phyloP scores from a whole-genome alignment of 2,329 filamentous ascomycete genomes.

The Fusarium fujikuroi region DNA sequence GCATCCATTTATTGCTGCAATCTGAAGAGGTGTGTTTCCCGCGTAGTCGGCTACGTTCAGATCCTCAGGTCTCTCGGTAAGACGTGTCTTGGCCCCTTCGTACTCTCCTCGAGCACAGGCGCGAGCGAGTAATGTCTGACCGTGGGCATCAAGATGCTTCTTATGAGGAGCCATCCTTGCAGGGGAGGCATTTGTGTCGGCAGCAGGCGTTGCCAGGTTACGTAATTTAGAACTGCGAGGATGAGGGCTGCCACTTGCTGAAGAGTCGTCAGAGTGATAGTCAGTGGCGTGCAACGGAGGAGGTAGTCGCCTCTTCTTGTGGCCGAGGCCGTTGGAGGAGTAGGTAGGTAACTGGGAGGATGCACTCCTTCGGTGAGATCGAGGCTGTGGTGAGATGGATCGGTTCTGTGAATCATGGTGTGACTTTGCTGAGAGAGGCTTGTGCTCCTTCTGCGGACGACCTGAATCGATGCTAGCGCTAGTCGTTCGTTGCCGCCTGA shows the following conservation, averaged over 20 bases:
- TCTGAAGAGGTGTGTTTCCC: slow-evolving; percentile 95
- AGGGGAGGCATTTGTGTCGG: slow-evolving; percentile 72
- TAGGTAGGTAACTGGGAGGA: slow-evolving; percentile 71
- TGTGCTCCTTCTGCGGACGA: slow-evolving; percentile 49
- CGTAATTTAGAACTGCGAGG: slow-evolving; percentile 68
- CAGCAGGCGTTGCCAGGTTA: slow-evolving; percentile 64
- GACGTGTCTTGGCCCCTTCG: slow-evolving; percentile 78
- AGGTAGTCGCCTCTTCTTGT: slow-evolving; percentile 71
- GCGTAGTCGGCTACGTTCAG: slow-evolving; percentile 92
- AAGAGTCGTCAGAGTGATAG: slow-evolving; percentile 75
- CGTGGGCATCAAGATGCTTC: slow-evolving; percentile 91
- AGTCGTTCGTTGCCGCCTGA: slow-evolving; percentile 63
- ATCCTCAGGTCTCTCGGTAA: slow-evolving; percentile 85
- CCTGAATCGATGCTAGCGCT: slow-evolving; percentile 54
- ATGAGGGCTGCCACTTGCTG: slow-evolving; percentile 68
- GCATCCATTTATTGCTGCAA: slow-evolving; percentile 87
- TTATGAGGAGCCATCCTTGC: slow-evolving; percentile 78
- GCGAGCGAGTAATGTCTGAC: slow-evolving; percentile 88
- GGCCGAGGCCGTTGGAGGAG: slow-evolving; percentile 63
- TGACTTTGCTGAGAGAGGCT: slow-evolving; percentile 46
- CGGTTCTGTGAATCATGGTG: slow-evolving; percentile 50
- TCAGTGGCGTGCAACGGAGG: slow-evolving; percentile 70
- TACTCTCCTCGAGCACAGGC: slow-evolving; percentile 89
- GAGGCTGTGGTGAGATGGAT: slow-evolving; percentile 70
- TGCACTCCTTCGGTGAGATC: slow-evolving; percentile 69